Conservation (phyloP, 2,329 filamentous ascomycete genomes). For the Aspergillus hortae region DNA sequence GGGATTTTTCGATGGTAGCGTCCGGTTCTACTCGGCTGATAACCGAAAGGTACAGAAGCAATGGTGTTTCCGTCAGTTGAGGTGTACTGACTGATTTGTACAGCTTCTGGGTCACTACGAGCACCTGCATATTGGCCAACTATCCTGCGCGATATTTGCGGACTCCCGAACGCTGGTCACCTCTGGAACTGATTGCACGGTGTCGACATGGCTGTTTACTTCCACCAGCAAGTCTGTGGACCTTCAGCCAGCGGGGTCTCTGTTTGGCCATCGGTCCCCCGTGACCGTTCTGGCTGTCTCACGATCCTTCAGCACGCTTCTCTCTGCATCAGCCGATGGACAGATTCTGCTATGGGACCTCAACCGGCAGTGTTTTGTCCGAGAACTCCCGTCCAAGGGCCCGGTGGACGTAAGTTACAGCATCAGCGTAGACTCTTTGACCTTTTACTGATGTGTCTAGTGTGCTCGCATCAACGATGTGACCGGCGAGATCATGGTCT, state of each 20-base stretch:
- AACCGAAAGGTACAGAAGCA: slow-evolving; percentile 62
- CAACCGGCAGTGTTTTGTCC: slow-evolving; percentile 82
- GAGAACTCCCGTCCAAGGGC: slow-evolving; percentile 61
- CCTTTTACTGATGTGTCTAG: slow-evolving; percentile 45
- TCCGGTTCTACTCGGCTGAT: slow-evolving; percentile 86
- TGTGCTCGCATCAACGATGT: slow-evolving; percentile 86
- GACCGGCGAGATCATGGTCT: slow-evolving; percentile 84
- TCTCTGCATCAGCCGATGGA: slow-evolving; percentile 79
- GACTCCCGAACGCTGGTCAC: slow-evolving; percentile 90
- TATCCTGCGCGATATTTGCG: slow-evolving; percentile 78
- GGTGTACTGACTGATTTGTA: background rate
- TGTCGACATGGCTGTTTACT: slow-evolving; percentile 77
- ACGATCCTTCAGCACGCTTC: slow-evolving; percentile 80
- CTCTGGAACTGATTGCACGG: slow-evolving; percentile 84
- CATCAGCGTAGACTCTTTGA: background rate
- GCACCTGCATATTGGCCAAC: slow-evolving; percentile 86
- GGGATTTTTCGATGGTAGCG: slow-evolving; percentile 89
- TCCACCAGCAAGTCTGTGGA: slow-evolving; percentile 68
- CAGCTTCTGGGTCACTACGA: slow-evolving; percentile 80
- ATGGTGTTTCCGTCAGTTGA: background rate
- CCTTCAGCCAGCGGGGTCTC: slow-evolving; percentile 69
- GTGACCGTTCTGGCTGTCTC: slow-evolving; percentile 81
- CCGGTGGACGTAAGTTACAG: slow-evolving; percentile 42
- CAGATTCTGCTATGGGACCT: slow-evolving; percentile 90
- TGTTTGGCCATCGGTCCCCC: slow-evolving; percentile 86